These are phyloP conservation scores for Saccharomycopsis hybrid DNA, from an alignment of 1,139 yeast genomes.

Conservation along the genomic window DNA sequence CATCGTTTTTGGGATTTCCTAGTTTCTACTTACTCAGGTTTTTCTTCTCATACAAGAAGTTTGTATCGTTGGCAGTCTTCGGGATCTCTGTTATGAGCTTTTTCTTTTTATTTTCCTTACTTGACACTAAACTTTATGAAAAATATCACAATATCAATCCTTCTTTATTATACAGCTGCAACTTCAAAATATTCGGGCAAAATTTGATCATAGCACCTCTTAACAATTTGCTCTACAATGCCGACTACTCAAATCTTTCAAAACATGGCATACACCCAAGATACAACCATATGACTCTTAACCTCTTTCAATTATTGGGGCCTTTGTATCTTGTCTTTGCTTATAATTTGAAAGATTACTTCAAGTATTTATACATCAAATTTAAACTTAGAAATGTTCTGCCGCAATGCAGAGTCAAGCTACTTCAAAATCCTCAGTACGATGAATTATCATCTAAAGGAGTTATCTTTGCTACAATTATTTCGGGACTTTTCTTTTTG, in stretches of 20 bases:
- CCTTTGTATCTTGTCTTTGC: slow-evolving; percentile 54
- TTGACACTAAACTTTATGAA: slow-evolving; percentile 45
- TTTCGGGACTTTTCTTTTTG: slow-evolving; percentile 55
- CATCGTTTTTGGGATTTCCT: slow-evolving; percentile 68
- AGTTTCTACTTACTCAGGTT: slow-evolving; percentile 35
- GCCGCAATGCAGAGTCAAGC: neutral
- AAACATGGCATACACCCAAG: slow-evolving; percentile 80
- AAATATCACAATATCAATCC: slow-evolving; percentile 10
- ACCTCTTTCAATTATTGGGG: slow-evolving; percentile 76
- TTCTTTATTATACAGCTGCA: neutral
- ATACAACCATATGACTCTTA: slow-evolving; percentile 66
- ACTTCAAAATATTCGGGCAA: neutral
- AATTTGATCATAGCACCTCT: slow-evolving; percentile 57
- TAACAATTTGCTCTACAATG: slow-evolving; percentile 71
- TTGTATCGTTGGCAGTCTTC: slow-evolving; percentile 26
- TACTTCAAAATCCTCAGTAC: slow-evolving; percentile 19
- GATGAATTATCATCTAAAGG: slow-evolving; percentile 18
- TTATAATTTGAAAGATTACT: slow-evolving; percentile 24
- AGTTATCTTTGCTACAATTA: slow-evolving; percentile 48
- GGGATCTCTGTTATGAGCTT: slow-evolving; percentile 26
- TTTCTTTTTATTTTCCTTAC: slow-evolving; percentile 29
- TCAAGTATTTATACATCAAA: slow-evolving; percentile 23
- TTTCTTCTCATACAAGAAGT: slow-evolving; percentile 30
- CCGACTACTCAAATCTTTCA: slow-evolving; percentile 50
- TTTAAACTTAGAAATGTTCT: neutral